Conservation (phyloP, 768 basidiomycete genomes). For the Imleria badia region DNA sequence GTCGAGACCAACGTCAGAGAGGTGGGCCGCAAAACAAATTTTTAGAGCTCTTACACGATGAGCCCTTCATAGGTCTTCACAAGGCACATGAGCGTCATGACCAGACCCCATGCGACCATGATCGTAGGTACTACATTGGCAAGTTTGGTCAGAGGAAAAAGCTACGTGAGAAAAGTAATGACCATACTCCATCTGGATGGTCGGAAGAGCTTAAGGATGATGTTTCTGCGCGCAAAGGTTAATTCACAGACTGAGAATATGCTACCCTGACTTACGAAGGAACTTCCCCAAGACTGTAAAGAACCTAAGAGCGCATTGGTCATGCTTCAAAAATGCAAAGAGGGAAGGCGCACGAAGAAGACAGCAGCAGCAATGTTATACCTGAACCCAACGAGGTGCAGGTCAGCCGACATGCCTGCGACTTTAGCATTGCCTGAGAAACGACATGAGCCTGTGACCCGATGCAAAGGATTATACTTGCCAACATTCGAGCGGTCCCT, state of each 20-base stretch:
- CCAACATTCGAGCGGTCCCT: slow-evolving; percentile 48
- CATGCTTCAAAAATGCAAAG: background rate
- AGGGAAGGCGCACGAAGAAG: slow-evolving; percentile 31
- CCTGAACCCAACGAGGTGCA: slow-evolving; percentile 32
- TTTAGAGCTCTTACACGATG: slow-evolving; percentile 25
- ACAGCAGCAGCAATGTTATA: slow-evolving; percentile 41
- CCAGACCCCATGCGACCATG: slow-evolving; percentile 39
- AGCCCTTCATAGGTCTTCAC: slow-evolving; percentile 33
- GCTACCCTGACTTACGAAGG: slow-evolving; percentile 33
- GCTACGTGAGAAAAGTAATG: background rate
- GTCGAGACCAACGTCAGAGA: background rate
- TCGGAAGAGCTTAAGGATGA: slow-evolving; percentile 34
- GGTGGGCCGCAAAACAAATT: too few relatives aligned
- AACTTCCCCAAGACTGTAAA: slow-evolving; percentile 38
- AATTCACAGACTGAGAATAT: background rate
- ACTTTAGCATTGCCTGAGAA: slow-evolving; percentile 43
- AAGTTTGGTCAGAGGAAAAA: slow-evolving; percentile 5
- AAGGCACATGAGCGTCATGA: slow-evolving; percentile 40
- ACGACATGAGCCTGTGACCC: background rate
- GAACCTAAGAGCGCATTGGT: slow-evolving; percentile 20
- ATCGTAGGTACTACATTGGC: slow-evolving; percentile 36
- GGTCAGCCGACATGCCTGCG: slow-evolving; percentile 43
- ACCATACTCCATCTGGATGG: slow-evolving; percentile 36
- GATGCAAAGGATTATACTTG: slow-evolving; percentile 15
- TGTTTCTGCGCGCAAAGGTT: slow-evolving; percentile 28